Base-by-base conservation (phyloP, 495 filamentous ascomycete species). In the Geoglossum glabrum region DNA sequence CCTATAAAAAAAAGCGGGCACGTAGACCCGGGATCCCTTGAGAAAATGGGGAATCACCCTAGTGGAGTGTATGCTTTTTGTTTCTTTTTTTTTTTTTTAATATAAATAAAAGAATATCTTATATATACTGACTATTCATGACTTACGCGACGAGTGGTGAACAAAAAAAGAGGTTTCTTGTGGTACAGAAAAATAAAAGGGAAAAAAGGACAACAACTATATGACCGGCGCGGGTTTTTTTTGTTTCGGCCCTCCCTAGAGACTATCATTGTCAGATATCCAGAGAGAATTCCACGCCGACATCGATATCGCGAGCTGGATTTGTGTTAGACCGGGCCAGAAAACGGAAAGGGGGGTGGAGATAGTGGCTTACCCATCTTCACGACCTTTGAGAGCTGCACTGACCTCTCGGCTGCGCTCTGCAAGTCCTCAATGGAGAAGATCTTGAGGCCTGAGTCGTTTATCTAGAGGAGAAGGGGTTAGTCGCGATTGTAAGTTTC, bases 371-470 rank as follows among this genome's bases (percentile, higher is more conserved):
- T 76, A 85, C 82, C 83, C 87, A 95, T 86, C 81, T 96, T 97
- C 63, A 98, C 93, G 54, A 98, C 86, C 78, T 95, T 97, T 58
- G 87, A 95, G 69, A 98, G 89, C 73, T 98, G 92, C 65, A 98
- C 92, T 1, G 88, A 84, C 77, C 94, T 97, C 80, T 98, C 93
- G 58, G 92, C 92, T 54, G 92, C 93, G 68, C 71, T 90, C 74
- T 97, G 93, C 62, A 98, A 79, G 74, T 98, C 93, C 66, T 98
- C 92, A 61, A 98, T 96, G 57, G 86, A 93, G 78, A 98, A 98
- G 73, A 98, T 98, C 83, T 97, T 98, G 65, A 97, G 79, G 62
- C 93, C 92, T 52, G 89, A 93, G 65, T 97, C 89, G 74, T 95
- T 94, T 75, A 98, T 89, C 79, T 81, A 59, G 30, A 52, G 6